A percentile compares a stretch with the other conserved stretches of the same genome.
Conservation (phyloP, 495 filamentous ascomycete species). For the Penicillium nucicola region DNA sequence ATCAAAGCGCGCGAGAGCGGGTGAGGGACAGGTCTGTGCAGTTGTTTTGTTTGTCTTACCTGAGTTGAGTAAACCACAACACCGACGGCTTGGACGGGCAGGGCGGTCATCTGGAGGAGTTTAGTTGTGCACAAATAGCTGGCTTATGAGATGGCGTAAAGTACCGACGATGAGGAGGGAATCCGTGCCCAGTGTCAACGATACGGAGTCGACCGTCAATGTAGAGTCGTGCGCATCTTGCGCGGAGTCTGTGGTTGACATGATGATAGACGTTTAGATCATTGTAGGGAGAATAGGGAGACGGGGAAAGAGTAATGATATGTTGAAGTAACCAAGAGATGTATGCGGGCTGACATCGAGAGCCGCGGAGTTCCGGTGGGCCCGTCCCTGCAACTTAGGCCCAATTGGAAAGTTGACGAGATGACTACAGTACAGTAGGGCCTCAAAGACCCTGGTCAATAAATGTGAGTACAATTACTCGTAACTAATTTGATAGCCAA, state of each 20-base stretch:
- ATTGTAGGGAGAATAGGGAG: constrained; percentile 2
- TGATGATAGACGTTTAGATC: constrained; percentile 7
- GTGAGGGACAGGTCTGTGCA: too few species aligned
- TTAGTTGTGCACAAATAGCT: neutral
- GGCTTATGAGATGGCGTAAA: constrained; percentile 3
- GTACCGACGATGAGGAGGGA: constrained; percentile 63
- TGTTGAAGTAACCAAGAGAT: neutral
- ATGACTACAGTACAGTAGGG: too few species aligned
- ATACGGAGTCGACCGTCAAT: constrained; percentile 56
- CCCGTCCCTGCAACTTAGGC: neutral
- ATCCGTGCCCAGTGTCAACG: constrained; percentile 61
- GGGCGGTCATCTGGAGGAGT: constrained; percentile 28
- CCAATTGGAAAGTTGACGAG: too few species aligned
- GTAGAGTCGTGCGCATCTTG: constrained; percentile 38
- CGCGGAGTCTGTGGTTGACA: constrained; percentile 20
- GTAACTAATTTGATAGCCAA: too few species aligned
- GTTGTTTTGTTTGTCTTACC: constrained; percentile 19
- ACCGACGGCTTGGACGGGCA: constrained; percentile 30
- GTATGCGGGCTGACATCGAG: neutral
- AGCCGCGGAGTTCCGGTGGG: constrained; percentile 12
- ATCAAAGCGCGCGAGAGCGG: too few species aligned
- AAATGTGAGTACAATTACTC: too few species aligned
- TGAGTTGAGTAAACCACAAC: constrained; percentile 34
- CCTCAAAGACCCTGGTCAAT: too few species aligned
- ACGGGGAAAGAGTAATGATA: constrained; percentile 1